phyloP scores from a whole-genome alignment of 2,329 filamentous ascomycete species.

The Stachybotrys echinatus region DNA sequence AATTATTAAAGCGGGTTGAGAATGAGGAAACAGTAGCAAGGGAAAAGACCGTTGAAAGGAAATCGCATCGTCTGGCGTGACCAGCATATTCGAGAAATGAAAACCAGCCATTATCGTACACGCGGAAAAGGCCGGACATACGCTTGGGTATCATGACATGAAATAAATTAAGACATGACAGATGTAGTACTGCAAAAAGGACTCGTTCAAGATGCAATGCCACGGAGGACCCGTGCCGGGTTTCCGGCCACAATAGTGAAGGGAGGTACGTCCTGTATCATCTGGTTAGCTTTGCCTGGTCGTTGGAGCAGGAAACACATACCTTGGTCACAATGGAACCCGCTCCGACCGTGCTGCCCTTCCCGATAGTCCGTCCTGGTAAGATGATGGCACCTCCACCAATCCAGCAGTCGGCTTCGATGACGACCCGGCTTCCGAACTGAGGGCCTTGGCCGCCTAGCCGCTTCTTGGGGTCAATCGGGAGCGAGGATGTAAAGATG shows the following conservation, averaged over 20 bases:
- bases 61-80: slow-evolving; percentile 20
- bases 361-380: slow-evolving; percentile 74
- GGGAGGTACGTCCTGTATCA: slow-evolving; percentile 52
- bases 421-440: slow-evolving; percentile 64
- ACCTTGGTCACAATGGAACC: slow-evolving; percentile 81
- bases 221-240: slow-evolving; percentile 54
- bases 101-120: slow-evolving; percentile 14
- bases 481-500: slow-evolving; percentile 71
- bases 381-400: slow-evolving; percentile 73
- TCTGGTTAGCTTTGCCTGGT: slow-evolving; percentile 10
- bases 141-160: slow-evolving; percentile 25
- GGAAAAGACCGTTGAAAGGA: not conserved
- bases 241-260: slow-evolving; percentile 68
- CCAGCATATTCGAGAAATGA: slow-evolving; percentile 29
- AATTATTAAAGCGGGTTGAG: not conserved
- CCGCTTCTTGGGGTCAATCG: slow-evolving; percentile 66
- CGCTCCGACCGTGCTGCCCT: slow-evolving; percentile 73
- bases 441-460: slow-evolving; percentile 70
- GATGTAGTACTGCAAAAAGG: slow-evolving; percentile 5
- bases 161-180: slow-evolving; percentile 11
- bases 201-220: slow-evolving; percentile 20
- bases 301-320: slow-evolving; percentile 15
- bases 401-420: slow-evolving; percentile 83
- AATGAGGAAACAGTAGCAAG: too few species aligned
- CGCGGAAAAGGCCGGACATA: slow-evolving; percentile 8